phyloP scores from a whole-genome alignment of 768 basidiomycete species.

The Dioszegia aurantiaca region DNA sequence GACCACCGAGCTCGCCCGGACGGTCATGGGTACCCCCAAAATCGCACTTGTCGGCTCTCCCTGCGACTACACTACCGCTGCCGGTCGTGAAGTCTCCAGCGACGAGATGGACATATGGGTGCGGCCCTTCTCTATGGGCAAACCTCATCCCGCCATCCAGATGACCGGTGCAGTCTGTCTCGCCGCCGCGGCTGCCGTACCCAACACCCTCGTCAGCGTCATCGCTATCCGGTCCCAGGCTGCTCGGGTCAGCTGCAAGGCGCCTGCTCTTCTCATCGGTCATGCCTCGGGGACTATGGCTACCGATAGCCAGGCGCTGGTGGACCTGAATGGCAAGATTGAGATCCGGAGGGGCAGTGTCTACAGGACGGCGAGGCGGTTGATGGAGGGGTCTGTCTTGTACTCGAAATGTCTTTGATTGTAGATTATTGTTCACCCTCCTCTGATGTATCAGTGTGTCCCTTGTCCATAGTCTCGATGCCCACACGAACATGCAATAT shows the following conservation, averaged over 20 bases:
- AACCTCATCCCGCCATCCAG: slow-evolving; percentile 52
- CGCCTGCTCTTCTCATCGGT: slow-evolving; percentile 57
- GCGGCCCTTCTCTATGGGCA: slow-evolving; percentile 60
- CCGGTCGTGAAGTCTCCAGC: slow-evolving; percentile 11
- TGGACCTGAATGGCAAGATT: slow-evolving; percentile 55
- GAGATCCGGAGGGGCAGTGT: slow-evolving; percentile 60
- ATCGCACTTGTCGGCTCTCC: slow-evolving; percentile 36
- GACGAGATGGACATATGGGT: slow-evolving; percentile 49
- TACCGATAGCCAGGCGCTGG: slow-evolving; percentile 61
- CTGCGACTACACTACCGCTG: slow-evolving; percentile 15
- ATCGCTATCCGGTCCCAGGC: slow-evolving; percentile 9
- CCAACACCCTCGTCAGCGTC: slow-evolving; percentile 21
- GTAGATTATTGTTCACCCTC: neutral
- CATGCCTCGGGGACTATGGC: slow-evolving; percentile 69
- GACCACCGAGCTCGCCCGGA: slow-evolving; percentile 58
- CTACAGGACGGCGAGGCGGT: slow-evolving; percentile 64
- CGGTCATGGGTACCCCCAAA: slow-evolving; percentile 61
- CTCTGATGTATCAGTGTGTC: neutral
- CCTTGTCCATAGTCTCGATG: no score
- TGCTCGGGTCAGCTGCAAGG: neutral
- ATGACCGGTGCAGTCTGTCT: slow-evolving; percentile 35
- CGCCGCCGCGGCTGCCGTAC: slow-evolving; percentile 19
- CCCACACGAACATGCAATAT: no score
- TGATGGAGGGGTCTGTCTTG: slow-evolving; percentile 70
- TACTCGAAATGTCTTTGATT: neutral